Conservation (phyloP, 1,139 yeast genomes). For the Kurtzmaniella quercitrusa region DNA sequence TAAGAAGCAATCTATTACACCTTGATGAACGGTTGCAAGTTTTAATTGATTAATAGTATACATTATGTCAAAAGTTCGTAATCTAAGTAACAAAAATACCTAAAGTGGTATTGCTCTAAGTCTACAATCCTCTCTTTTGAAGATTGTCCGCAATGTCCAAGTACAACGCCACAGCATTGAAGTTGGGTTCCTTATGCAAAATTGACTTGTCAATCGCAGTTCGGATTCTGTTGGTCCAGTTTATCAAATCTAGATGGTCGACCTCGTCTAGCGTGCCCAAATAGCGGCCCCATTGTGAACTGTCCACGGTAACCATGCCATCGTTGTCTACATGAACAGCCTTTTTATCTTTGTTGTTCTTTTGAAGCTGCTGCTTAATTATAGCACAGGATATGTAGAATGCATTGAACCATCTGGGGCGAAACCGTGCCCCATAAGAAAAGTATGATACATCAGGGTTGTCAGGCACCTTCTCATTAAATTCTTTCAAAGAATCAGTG, state of each 20-base stretch:
- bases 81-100: not conserved
- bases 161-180: conserved; percentile 73
- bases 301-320: conserved; percentile 76
- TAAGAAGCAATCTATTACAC: conserved; percentile 5
- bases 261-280: conserved; percentile 73
- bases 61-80: no score
- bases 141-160: conserved; percentile 68
- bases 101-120: not conserved
- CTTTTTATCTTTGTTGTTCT: conserved; percentile 14
- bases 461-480: conserved; percentile 51
- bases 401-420: conserved; percentile 59
- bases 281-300: conserved; percentile 82
- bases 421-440: conserved; percentile 76
- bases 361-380: conserved; percentile 24
- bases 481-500: conserved; percentile 44
- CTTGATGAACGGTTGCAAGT: no score
- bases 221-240: conserved; percentile 66
- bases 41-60: no score
- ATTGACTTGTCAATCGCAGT: conserved; percentile 28
- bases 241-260: conserved; percentile 82
- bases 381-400: conserved; percentile 63
- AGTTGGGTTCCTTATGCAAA: conserved; percentile 37
- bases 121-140: conserved; percentile 60
- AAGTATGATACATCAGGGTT: conserved; percentile 66
- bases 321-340: conserved; percentile 56